Evolutionary conservation across 177 flowering plant genomes (phyloP), one percentile per base, ranked within the genome.

Genomic region (Tripterygium wilfordii): DNA sequence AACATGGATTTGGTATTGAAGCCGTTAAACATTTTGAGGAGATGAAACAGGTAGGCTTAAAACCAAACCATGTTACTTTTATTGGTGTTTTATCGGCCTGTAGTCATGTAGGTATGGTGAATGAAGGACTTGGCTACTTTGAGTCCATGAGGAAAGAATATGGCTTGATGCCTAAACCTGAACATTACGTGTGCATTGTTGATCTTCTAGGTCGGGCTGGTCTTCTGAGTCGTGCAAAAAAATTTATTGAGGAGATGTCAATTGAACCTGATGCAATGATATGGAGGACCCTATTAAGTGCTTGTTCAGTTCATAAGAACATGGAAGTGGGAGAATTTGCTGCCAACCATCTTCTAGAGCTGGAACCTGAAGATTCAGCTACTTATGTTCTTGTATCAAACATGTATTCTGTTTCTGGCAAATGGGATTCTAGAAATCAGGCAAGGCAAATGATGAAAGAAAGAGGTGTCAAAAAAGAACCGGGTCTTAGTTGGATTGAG

Each of bases 401-500:
- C 54, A 56, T 77, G 44, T 79, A 76, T 51, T 76, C 77, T 1
- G 64, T 65, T 40, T 18, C 73, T 16, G 61, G 74, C 19, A 64
- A 65, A 38, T 74, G 79, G 85, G 61, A 56, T 22, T 15, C 3
- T 17, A 62, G 72, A 47, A 72, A 76, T 54, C 65, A 40, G 27
- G 24, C 69, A 16, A 74, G 81, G 57, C 52, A 64, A 48, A 41
- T 73, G 58, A 76, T 79, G 85, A 79, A 71, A 56, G 70, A 76
- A 1, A 67, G 69, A 42, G 81, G 79, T 35, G 73, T 78, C 12
- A 68, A 60, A 65, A 78, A 78, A 48, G 77, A 71, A 61, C 77
- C 82, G n/a, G 85, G 79, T 20, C 71, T 61, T 40, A 78, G 84
- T 56, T 75, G 78, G 84, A 66, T 78, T 8, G 74, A 75, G 49